Base-by-base conservation (phyloP, 345 rosid genomes). In the Eucalyptus curtisii region DNA sequence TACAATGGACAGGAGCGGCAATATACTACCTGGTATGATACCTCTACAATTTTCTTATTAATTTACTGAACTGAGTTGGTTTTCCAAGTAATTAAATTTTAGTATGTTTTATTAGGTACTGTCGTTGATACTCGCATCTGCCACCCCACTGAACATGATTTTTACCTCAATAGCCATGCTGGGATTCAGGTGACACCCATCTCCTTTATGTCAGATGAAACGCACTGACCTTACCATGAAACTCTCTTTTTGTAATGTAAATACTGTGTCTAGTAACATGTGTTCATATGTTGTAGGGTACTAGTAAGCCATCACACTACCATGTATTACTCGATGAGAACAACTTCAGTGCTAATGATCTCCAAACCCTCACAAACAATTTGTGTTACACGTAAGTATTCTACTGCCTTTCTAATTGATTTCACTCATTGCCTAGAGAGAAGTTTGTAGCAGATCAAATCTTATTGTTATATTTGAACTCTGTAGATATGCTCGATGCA, bases 91-190 rank as follows among this genome's bases (percentile, higher is more conserved):
- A 55, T 37, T 49, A 33, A 2, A 27, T 8, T 16, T 30, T 85
- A 48, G 76, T 30, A 2, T 59, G 50, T 44, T 76, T 61, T 37
- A 8, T 24, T 89, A 97, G 99, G 99, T 48, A 96, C 99, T 49
- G 97, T 97, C 8, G 94, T 96, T 25, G 99, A 97, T 57, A 95
- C 95, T 8, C 55, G 33, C 6, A 96, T 96, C 49, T 96, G 98
- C 89, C 98, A 96, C 85, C 76, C 76, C 76, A 66, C 89, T 0
- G 95, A 95, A 86, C 95, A 95, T 1, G 99, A 97, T 47, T 97
- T 97, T 88, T 97, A 90, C 81, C 91, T 97, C 5, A 96, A 96
- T 88, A 96, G 99, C 85, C 99, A 96, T 85, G 98, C 97, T 33
- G 96, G 96, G 17, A 96, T 94, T 9, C 92, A 96, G 98, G 99